Percentiles rank a stretch among this genome's conserved stretches.
Evolutionary conservation across 2,329 filamentous ascomycete species (phyloP).

Genomic region (Colletotrichum euphorbiae): DNA sequence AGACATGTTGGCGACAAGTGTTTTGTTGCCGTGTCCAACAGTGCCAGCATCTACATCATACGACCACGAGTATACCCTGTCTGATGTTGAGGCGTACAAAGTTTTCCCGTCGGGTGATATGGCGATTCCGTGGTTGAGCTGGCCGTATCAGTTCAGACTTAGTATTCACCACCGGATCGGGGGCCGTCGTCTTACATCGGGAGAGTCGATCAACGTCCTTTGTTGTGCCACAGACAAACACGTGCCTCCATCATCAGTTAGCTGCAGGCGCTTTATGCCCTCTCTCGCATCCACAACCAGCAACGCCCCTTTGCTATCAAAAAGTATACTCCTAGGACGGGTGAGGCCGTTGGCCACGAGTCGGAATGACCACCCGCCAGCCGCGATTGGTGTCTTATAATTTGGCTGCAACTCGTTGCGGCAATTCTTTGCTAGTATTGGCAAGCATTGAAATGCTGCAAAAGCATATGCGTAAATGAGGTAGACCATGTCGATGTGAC

Average conservation of each 20-base stretch:
- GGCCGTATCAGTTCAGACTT: not conserved
- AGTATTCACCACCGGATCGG: no score
- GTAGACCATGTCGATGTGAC: not conserved
- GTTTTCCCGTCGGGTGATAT: slow-evolving; percentile 50
- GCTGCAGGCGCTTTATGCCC: slow-evolving; percentile 54
- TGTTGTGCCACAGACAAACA: slow-evolving; percentile 51
- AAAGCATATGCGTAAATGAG: not conserved
- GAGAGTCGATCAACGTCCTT: slow-evolving; percentile 36
- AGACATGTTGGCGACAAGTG: slow-evolving; percentile 68
- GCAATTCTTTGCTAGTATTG: slow-evolving; percentile 44
- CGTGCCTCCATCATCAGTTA: slow-evolving; percentile 56
- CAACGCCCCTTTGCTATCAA: slow-evolving; percentile 58
- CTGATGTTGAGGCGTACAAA: slow-evolving; percentile 62
- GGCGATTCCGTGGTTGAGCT: slow-evolving; percentile 64
- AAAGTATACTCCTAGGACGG: slow-evolving; percentile 57
- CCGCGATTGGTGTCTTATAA: slow-evolving; percentile 53
- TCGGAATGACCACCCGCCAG: slow-evolving; percentile 56
- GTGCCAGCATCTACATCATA: slow-evolving; percentile 66
- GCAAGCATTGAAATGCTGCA: not conserved
- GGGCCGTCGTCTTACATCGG: not conserved
- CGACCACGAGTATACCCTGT: slow-evolving; percentile 68
- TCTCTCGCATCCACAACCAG: slow-evolving; percentile 47
- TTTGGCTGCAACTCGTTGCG: slow-evolving; percentile 48
- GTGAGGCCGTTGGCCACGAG: slow-evolving; percentile 55
- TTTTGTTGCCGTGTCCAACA: slow-evolving; percentile 53